These are phyloP conservation scores for Rubia balearica DNA, from an alignment of 305 asterid genomes.

Conservation along the genomic window DNA sequence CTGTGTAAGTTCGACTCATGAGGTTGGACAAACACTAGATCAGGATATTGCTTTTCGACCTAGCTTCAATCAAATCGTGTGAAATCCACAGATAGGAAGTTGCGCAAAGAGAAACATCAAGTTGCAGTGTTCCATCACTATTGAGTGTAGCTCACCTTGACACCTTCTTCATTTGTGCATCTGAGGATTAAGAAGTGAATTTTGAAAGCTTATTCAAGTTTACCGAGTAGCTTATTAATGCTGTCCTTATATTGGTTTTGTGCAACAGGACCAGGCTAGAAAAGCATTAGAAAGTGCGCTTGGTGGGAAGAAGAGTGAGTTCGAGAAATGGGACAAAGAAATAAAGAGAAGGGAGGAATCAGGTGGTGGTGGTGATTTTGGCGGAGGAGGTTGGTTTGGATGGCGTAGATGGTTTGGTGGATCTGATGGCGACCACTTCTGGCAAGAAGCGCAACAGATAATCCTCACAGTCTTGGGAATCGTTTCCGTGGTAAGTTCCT, in stretches of 20 bases:
- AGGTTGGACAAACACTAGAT: not conserved
- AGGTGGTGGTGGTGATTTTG: slow-evolving; percentile 66
- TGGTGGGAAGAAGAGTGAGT: slow-evolving; percentile 74
- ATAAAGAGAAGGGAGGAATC: slow-evolving; percentile 71
- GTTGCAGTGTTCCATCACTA: not conserved
- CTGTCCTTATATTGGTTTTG: not conserved
- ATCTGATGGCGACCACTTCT: slow-evolving; percentile 68
- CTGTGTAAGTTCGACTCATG: not conserved
- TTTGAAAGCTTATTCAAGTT: not conserved
- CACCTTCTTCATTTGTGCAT: not conserved
- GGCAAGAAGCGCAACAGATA: slow-evolving; percentile 90
- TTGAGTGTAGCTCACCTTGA: not conserved
- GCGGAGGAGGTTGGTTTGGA: slow-evolving; percentile 84
- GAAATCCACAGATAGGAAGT: not conserved
- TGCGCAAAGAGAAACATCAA: not conserved
- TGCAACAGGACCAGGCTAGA: slow-evolving; percentile 70
- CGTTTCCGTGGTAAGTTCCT: slow-evolving; percentile 48
- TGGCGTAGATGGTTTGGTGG: slow-evolving; percentile 68
- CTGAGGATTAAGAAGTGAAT: not conserved
- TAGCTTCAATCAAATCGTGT: not conserved
- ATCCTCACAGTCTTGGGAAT: slow-evolving; percentile 66
- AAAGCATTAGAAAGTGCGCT: slow-evolving; percentile 91
- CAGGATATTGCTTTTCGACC: not conserved
- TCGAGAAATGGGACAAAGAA: slow-evolving; percentile 85
- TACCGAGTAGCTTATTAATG: not conserved